Conservation (phyloP, 768 basidiomycete species). For the Amanita thiersii region DNA sequence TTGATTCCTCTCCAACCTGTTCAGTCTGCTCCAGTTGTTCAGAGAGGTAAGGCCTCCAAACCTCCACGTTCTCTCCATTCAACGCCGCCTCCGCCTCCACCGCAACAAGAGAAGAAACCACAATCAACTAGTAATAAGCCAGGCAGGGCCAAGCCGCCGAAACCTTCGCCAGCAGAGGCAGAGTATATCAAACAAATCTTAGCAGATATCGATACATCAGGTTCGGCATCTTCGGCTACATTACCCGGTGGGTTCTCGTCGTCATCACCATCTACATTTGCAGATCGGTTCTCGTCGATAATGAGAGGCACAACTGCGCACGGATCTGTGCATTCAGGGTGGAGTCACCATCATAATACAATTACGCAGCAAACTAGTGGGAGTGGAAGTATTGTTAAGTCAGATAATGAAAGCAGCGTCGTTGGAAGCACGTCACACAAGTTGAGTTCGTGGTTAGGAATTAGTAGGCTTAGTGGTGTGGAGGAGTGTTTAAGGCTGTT, state of each 20-base stretch:
- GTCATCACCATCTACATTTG: not conserved
- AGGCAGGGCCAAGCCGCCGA: conserved; percentile 46
- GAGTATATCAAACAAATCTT: conserved; percentile 65
- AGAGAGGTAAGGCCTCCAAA: too few relatives aligned
- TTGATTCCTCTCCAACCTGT: too few relatives aligned
- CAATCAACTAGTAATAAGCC: not conserved
- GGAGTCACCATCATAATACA: conserved; percentile 8
- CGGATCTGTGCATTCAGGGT: not conserved
- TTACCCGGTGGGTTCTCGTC: conserved; percentile 4
- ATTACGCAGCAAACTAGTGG: not conserved
- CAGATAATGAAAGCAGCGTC: not conserved
- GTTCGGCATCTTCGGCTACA: conserved; percentile 26
- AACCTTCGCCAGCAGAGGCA: conserved; percentile 46
- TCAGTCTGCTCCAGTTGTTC: too few relatives aligned
- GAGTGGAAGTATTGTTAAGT: not conserved
- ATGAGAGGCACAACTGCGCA: not conserved
- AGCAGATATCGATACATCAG: conserved; percentile 47
- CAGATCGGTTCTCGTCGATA: conserved; percentile 2
- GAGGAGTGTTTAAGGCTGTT: conserved; percentile 84
- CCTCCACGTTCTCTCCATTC: too few relatives aligned
- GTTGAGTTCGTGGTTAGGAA: conserved; percentile 36
- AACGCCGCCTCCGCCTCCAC: too few relatives aligned
- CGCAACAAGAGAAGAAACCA: too few relatives aligned
- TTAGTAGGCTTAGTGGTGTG: conserved; percentile 45
- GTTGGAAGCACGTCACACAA: conserved; percentile 9